These are phyloP conservation scores for Alloteropsis semialata DNA, from an alignment of 176 grass and related monocot genomes.

Conservation along the genomic window DNA sequence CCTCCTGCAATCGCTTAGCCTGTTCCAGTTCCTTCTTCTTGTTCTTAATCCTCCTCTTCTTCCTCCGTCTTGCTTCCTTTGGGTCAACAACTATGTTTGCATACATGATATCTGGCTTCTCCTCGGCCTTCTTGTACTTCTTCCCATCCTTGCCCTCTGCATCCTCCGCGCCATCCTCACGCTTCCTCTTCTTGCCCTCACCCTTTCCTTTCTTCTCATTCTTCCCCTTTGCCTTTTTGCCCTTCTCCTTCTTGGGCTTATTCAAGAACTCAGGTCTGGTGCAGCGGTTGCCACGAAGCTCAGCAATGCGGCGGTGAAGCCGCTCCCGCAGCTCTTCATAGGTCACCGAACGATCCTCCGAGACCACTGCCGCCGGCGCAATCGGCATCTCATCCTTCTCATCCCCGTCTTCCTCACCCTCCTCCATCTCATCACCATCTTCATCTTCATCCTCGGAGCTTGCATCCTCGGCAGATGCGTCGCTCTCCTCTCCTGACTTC, in stretches of 20 bases:
- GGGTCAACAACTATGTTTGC: constrained; percentile 58
- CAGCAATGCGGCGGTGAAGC: constrained; percentile 46
- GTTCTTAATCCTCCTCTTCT: constrained; percentile 69
- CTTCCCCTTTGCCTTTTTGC: constrained; percentile 52
- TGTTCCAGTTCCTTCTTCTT: constrained; percentile 70
- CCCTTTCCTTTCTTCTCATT: constrained; percentile 43
- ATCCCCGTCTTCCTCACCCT: constrained; percentile 11
- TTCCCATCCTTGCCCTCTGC: constrained; percentile 39
- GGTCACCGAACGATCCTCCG: constrained; percentile 60
- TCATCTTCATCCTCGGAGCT: constrained; percentile 17
- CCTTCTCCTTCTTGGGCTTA: constrained; percentile 59
- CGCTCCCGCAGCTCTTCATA: constrained; percentile 75
- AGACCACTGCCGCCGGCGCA: constrained; percentile 12
- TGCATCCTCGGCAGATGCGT: constrained; percentile 21
- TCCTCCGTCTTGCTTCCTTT: constrained; percentile 57
- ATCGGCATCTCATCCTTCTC: constrained; percentile 20
- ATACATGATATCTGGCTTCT: constrained; percentile 62
- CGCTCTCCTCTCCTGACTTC: constrained; percentile 24
- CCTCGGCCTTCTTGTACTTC: constrained; percentile 40
- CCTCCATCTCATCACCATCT: constrained; percentile 7
- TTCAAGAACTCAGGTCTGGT: constrained; percentile 59
- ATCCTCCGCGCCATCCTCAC: constrained; percentile 31
- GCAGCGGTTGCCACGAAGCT: constrained; percentile 64
- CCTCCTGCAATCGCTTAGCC: constrained; percentile 60
- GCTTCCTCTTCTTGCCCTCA: constrained; percentile 51